Evolutionary conservation across 768 basidiomycete species (phyloP), one percentile per base, ranked within the genome.

Genomic region (Gloeostereum incarnatum): DNA sequence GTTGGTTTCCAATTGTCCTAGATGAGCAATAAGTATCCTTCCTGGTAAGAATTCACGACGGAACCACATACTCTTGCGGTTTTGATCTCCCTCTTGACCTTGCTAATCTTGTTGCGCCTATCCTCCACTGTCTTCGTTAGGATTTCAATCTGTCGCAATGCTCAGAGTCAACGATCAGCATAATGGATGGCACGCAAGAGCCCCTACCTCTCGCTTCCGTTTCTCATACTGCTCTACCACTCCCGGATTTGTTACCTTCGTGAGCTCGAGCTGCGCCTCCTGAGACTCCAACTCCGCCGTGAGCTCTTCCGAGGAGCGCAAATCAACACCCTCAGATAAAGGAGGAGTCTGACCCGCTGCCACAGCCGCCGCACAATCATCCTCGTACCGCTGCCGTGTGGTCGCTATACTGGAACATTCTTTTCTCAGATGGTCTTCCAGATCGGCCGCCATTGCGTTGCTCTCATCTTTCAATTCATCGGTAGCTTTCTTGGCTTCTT

Each of bases 1-100:
- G 81, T 84, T 13, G 94, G 93, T 38, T 86, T 71, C 87, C 94
- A 98, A 34, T 79, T 73, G 27, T 78, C 77, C 89, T 93, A n/a
- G 54, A 17, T 31, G 30, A 35, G 44, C 36, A 13, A 26, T 17
- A 42, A 19, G 14, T 13, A 29, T 27, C 13, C 34, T n/a, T n/a
- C n/a, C n/a, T n/a, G 17, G 7, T 36, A 26, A 27, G 8, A 17
- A 44, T 24, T 52, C 40, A 21, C 34, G 8, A n/a, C n/a, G n/a
- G n/a, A n/a, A n/a, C n/a, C n/a, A 55, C 71, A 17, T 45, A 85
- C 87, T 58, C 71, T 61, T 2, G 80, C 76, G 36, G 60, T 62
- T 54, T 78, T 75, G 54, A 91, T 81, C 24, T 63, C 61, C 42
- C 60, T 65, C 36, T 81, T 75, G 20, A 81, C 58, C 43, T 65